Conservation (phyloP, 2,329 filamentous ascomycete species). For the Aspergillus japonicus region DNA sequence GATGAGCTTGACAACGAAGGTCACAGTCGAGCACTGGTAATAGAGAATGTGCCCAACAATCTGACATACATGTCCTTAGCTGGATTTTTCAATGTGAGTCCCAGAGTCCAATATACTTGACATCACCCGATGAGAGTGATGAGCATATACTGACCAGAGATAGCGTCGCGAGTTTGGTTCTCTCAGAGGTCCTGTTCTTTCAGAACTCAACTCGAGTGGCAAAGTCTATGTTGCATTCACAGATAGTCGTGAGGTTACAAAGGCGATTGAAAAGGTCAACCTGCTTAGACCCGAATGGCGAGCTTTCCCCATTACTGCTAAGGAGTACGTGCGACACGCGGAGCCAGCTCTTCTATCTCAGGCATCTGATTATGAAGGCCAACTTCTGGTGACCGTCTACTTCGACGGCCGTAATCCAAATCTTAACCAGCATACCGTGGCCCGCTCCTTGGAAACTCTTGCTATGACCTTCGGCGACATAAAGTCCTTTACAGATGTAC, state of each 20-base stretch:
- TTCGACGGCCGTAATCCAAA: slow-evolving; percentile 31
- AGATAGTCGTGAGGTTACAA: slow-evolving; percentile 61
- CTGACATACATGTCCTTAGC: slow-evolving; percentile 37
- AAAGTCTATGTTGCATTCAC: slow-evolving; percentile 57
- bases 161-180: slow-evolving; percentile 37
- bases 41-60: slow-evolving; percentile 33
- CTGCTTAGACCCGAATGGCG: slow-evolving; percentile 50
- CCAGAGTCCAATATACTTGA: neutral
- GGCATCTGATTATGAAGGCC: slow-evolving; percentile 54
- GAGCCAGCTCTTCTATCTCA: slow-evolving; percentile 26
- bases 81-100: slow-evolving; percentile 42
- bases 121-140: neutral
- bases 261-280: slow-evolving; percentile 50
- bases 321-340: slow-evolving; percentile 45
- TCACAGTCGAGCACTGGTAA: slow-evolving; percentile 31
- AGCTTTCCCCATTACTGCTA: slow-evolving; percentile 47
- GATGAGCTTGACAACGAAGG: slow-evolving; percentile 28
- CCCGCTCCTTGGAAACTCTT: slow-evolving; percentile 48
- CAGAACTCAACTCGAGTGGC: slow-evolving; percentile 36
- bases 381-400: slow-evolving; percentile 54
- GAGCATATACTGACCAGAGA: slow-evolving; percentile 2
- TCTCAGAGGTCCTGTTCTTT: slow-evolving; percentile 40
- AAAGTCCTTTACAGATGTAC: slow-evolving; percentile 34
- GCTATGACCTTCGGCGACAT: slow-evolving; percentile 40
- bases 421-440: slow-evolving; percentile 38